A percentile compares a stretch with the other conserved stretches of the same genome.
Conservation (phyloP, 202 grass and related monocot species). For the Setaria italica region DNA sequence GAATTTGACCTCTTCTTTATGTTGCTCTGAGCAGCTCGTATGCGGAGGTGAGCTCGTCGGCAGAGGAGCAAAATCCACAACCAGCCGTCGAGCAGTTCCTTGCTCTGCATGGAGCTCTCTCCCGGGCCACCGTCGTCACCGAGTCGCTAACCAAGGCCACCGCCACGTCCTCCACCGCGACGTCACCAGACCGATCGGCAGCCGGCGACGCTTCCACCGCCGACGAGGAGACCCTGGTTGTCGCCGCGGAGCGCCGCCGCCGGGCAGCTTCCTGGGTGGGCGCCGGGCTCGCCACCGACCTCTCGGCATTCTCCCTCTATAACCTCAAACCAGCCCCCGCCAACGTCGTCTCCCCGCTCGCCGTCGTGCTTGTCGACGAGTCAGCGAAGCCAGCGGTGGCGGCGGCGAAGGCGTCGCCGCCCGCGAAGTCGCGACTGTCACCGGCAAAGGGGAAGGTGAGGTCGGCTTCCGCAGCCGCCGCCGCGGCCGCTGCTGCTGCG, state of each 20-base stretch:
- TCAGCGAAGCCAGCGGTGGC: conserved; percentile 47
- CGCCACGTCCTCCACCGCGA: conserved; percentile 15
- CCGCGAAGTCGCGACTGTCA: conserved; percentile 56
- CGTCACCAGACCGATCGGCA: conserved; percentile 43
- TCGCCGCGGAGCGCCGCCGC: conserved; percentile 62
- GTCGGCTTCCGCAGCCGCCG: conserved; percentile 3
- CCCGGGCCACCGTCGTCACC: conserved; percentile 51
- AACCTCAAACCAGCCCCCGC: conserved; percentile 52
- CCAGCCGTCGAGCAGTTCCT: conserved; percentile 89
- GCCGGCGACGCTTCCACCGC: conserved; percentile 16
- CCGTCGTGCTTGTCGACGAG: conserved; percentile 65
- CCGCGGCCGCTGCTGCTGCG: not conserved
- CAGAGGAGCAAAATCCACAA: conserved; percentile 82
- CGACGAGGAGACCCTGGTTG: conserved; percentile 61
- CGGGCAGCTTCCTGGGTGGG: conserved; percentile 73
- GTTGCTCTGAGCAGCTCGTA: conserved; percentile 69
- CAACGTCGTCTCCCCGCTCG: conserved; percentile 44
- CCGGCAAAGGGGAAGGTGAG: conserved; percentile 61
- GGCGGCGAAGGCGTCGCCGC: conserved; percentile 55
- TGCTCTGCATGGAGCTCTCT: conserved; percentile 69
- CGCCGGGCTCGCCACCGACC: conserved; percentile 81
- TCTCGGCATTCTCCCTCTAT: conserved; percentile 83
- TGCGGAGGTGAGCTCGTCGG: conserved; percentile 72
- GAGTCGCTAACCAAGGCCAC: conserved; percentile 56
- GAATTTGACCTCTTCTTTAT: not conserved